Evolutionary conservation across 2,329 filamentous ascomycete genomes (phyloP).

Genomic region (Colletotrichum euphorbiae): DNA sequence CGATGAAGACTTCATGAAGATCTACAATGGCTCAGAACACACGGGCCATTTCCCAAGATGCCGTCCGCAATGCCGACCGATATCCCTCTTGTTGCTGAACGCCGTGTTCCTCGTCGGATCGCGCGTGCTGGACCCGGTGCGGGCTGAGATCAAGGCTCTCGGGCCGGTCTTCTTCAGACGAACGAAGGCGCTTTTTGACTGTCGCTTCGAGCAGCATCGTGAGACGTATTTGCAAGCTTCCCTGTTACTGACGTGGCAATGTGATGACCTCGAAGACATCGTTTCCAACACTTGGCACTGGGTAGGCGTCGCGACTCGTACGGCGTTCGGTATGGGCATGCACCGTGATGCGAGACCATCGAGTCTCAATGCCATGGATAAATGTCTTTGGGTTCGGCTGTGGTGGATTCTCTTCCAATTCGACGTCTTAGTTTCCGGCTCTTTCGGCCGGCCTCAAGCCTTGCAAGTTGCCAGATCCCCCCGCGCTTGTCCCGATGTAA

Average conservation of each 20-base stretch:
- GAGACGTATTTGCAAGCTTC: constrained; percentile 66
- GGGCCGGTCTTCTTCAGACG: constrained; percentile 63
- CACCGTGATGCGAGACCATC: constrained; percentile 51
- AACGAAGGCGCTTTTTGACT: constrained; percentile 65
- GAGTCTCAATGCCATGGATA: constrained; percentile 47
- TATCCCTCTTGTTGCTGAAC: constrained; percentile 62
- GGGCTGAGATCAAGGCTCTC: constrained; percentile 51
- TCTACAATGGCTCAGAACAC: constrained; percentile 59
- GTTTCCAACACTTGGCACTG: constrained; percentile 64
- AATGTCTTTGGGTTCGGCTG: constrained; percentile 51
- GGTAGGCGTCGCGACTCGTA: constrained; percentile 64
- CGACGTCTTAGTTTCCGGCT: constrained; percentile 51
- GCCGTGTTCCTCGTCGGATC: constrained; percentile 63
- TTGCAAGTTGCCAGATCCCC: constrained; percentile 49
- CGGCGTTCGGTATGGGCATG: constrained; percentile 66
- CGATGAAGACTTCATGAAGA: constrained; percentile 62
- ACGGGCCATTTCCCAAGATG: background rate
- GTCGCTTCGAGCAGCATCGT: constrained; percentile 64
- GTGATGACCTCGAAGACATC: constrained; percentile 66
- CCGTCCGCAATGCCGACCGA: constrained; percentile 48
- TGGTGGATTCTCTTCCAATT: constrained; percentile 57
- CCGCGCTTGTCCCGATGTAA: background rate
- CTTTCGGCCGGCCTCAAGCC: constrained; percentile 63
- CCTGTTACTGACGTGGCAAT: constrained; percentile 66
- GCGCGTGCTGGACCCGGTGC: constrained; percentile 57